Conservation (phyloP, 164 flowering plant genomes). For the Tinospora cordifolia region DNA sequence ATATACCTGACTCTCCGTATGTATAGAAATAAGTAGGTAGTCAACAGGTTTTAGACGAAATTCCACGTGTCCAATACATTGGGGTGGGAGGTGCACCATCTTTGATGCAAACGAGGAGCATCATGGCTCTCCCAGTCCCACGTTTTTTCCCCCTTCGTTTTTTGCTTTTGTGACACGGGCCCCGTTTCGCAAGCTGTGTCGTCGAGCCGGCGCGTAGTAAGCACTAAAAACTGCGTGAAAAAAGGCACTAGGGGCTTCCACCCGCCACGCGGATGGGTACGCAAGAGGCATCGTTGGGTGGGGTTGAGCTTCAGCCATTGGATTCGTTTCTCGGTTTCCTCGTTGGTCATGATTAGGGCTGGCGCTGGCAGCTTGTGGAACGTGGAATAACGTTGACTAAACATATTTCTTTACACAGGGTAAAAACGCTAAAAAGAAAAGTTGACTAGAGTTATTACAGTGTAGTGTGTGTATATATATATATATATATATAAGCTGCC, state of each 20-base stretch:
- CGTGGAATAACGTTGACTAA: slow-evolving; percentile 3
- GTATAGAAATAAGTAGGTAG: no score
- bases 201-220: background rate
- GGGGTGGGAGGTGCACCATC: background rate
- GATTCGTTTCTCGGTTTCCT: background rate
- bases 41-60: no score
- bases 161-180: background rate
- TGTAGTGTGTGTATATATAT: no score
- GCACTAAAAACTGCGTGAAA: no score
- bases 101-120: background rate
- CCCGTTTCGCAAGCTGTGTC: background rate
- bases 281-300: background rate
- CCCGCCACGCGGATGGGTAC: background rate
- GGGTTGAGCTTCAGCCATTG: no score
- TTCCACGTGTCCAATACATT: background rate
- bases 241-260: no score
- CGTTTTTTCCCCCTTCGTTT: background rate
- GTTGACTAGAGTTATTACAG: no score
- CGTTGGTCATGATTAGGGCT: background rate
- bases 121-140: background rate
- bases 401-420: no score
- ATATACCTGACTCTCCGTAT: no score
- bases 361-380: background rate
- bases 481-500: no score
- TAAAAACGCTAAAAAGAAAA: background rate